Conservation (phyloP, 2,329 filamentous ascomycete genomes). For the Penicillium sp. region DNA sequence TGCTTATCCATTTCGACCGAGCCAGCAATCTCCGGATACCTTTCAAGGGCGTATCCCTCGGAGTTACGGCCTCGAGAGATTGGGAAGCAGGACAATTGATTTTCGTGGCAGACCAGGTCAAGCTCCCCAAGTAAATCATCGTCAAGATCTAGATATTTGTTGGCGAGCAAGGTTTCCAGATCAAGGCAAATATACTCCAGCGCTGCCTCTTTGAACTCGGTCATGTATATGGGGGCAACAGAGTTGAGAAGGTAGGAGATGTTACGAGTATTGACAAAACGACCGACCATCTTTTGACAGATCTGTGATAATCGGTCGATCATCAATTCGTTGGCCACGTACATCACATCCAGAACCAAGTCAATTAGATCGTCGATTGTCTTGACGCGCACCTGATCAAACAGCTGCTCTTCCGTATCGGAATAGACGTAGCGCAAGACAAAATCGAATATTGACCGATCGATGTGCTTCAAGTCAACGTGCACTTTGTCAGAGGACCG, state of each 20-base stretch:
- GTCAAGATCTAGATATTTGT: conserved; percentile 83
- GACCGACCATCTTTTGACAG: conserved; percentile 82
- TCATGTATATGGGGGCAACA: conserved; percentile 80
- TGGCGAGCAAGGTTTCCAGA: conserved; percentile 89
- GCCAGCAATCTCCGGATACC: conserved; percentile 50
- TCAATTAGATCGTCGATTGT: conserved; percentile 85
- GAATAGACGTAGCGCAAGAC: conserved; percentile 83
- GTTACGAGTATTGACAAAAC: conserved; percentile 83
- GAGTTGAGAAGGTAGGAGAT: conserved; percentile 83
- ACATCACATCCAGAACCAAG: conserved; percentile 87
- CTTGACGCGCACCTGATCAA: conserved; percentile 72
- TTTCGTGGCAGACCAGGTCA: conserved; percentile 76
- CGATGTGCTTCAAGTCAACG: conserved; percentile 83
- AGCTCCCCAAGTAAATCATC: conserved; percentile 80
- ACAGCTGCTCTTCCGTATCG: conserved; percentile 78
- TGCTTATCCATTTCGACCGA: conserved; percentile 53
- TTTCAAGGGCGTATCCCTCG: conserved; percentile 56
- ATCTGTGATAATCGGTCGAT: conserved; percentile 86
- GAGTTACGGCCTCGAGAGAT: conserved; percentile 76
- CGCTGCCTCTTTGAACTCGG: conserved; percentile 83
- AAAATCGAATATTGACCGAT: conserved; percentile 72
- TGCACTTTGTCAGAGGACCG: conserved; percentile 61
- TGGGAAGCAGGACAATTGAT: conserved; percentile 78
- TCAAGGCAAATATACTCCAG: conserved; percentile 92
- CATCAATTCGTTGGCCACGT: conserved; percentile 92